Conservation (phyloP, 208 protist species). For the Tritrichomonas foetus region DNA sequence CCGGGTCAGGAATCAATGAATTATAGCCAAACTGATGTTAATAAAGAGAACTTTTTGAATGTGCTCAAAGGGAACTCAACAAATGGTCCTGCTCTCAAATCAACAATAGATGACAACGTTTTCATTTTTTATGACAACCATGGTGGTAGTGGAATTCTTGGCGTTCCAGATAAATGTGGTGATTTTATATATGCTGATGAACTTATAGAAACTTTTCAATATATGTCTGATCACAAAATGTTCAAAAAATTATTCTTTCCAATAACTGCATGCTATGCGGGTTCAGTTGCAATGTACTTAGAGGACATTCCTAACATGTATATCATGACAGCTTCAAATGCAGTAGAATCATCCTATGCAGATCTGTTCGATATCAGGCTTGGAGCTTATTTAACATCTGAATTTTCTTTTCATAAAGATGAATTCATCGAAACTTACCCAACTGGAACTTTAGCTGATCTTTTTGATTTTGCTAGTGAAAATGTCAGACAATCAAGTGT, state of each 20-base stretch:
- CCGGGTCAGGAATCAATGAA: not conserved
- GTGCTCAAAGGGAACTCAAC: not conserved
- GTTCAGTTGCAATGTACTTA: not conserved
- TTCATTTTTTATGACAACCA: slow-evolving; percentile 9
- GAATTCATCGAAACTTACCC: not conserved
- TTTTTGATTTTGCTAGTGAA: not conserved
- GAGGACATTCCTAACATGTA: not conserved
- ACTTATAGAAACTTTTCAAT: not conserved
- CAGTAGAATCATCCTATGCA: not conserved
- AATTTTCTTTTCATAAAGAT: not conserved
- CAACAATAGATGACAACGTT: not conserved
- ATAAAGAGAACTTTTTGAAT: not conserved
- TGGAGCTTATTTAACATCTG: not conserved
- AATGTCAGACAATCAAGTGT: not conserved
- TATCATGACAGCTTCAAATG: slow-evolving; percentile 18
- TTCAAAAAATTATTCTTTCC: not conserved
- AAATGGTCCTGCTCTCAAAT: not conserved
- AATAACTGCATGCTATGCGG: slow-evolving; percentile 14
- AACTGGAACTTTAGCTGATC: not conserved
- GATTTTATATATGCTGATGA: not conserved
- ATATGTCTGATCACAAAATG: not conserved
- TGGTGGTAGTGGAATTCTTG: not conserved
- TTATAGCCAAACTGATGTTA: not conserved
- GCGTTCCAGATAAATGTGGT: not conserved
- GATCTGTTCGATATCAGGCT: not conserved